Conservation (phyloP, 371 early-diverging fungal species). For the Batkoa obscura region DNA sequence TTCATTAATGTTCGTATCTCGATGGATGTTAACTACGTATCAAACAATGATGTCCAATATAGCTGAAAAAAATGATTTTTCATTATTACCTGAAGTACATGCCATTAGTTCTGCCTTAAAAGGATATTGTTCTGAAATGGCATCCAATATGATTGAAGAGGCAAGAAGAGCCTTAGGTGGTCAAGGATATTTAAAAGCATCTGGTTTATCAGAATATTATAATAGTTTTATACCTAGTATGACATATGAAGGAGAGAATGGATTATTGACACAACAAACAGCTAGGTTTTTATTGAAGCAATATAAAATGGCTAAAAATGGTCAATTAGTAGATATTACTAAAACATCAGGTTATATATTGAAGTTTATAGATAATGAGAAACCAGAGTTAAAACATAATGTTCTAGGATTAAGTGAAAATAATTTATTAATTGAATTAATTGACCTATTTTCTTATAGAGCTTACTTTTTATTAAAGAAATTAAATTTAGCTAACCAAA, state of each 20-base stretch:
- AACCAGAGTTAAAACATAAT: background rate
- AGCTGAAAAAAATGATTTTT: conserved; percentile 18
- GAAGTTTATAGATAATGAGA: background rate
- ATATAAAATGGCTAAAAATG: background rate
- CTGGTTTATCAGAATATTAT: conserved; percentile 54
- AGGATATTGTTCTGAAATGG: conserved; percentile 51
- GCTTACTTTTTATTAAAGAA: background rate
- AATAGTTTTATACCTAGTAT: conserved; percentile 45
- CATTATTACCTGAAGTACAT: conserved; percentile 56
- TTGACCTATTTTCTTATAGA: background rate
- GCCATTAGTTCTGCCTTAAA: conserved; percentile 71
- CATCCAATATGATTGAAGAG: conserved; percentile 57
- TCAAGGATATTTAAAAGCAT: conserved; percentile 55
- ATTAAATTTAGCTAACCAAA: background rate
- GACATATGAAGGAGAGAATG: conserved; percentile 31
- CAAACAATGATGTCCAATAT: conserved; percentile 33
- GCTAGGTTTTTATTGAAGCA: conserved; percentile 33
- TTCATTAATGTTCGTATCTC: conserved; percentile 50
- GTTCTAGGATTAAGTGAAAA: background rate
- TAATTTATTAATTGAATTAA: background rate
- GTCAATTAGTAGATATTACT: background rate
- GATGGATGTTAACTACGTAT: conserved; percentile 44
- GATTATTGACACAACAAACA: conserved; percentile 30
- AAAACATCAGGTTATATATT: background rate
- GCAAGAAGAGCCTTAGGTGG: conserved; percentile 60